Base-by-base conservation (phyloP, 352 stramenopile genomes). In the Globisporangium parvum region DNA sequence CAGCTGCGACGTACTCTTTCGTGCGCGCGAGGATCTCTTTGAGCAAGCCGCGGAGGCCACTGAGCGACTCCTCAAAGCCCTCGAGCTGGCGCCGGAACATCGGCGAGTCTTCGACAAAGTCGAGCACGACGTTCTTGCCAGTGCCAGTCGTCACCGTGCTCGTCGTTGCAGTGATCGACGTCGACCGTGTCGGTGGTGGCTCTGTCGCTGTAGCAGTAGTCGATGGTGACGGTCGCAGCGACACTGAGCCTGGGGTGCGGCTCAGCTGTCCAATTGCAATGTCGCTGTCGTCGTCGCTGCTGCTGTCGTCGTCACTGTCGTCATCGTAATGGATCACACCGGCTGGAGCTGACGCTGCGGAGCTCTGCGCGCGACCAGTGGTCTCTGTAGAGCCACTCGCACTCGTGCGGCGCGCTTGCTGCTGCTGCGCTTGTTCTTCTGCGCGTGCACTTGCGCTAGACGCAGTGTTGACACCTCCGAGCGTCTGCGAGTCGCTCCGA, bases 91-190 rank as follows among this genome's bases (percentile, higher is more conserved):
- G 71, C 0, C 85, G 69, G 57, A 93, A 95, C 81, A 91, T 91
- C 46, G 85, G 85, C 53, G 85, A 95, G 65, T 95, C 85, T 48
- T 88, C 79, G 8, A 89, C 80, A 62, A 86, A 95, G 65, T 95
- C 80, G 35, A 95, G 69, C 55, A 88, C 83, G 40, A 95, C 75
- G 55, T 93, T 89, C 53, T 88, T 85, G 23, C 85, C 74, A 21
- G 73, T 69, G 17, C 71, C 56, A 1, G 66, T 57, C 52, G 71
- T 61, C 45, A 87, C 59, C 2, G 15, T 44, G n/a, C 39, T 51
- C 12, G 17, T 65, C 17, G 63, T 49, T 10, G 55, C 39, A 2
- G 69, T 69, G 31, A 69, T 63, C 20, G 47, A 55, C 49, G 49
- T 28, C 6, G 56, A 60, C 17, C 59, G 48, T 6, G 18, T 20